Evolutionary conservation across 805 yeast species (phyloP).

Genomic region (Kodamaea hsintzibuensis): DNA sequence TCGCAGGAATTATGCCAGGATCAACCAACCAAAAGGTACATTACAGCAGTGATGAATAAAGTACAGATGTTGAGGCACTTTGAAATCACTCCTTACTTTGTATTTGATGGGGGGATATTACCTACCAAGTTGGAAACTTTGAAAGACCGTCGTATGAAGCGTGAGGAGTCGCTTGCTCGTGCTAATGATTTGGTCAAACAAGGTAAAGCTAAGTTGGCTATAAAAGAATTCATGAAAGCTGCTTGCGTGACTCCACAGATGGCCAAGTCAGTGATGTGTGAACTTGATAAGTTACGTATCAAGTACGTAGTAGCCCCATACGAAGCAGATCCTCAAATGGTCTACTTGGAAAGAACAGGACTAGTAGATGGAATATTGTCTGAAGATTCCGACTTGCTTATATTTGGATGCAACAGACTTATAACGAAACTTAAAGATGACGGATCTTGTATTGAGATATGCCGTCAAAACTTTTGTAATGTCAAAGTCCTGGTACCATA

Average conservation of each 20-base stretch:
- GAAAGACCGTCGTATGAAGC: slow-evolving; percentile 53
- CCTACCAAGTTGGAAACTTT: slow-evolving; percentile 81
- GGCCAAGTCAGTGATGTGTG: slow-evolving; percentile 84
- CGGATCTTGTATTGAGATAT: slow-evolving; percentile 70
- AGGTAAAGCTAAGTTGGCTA: slow-evolving; percentile 63
- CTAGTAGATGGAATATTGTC: slow-evolving; percentile 82
- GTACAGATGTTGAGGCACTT: slow-evolving; percentile 64
- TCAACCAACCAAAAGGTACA: slow-evolving; percentile 67
- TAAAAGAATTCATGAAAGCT: slow-evolving; percentile 70
- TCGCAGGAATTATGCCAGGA: slow-evolving; percentile 78
- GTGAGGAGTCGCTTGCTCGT: slow-evolving; percentile 57
- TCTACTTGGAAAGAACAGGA: slow-evolving; percentile 74
- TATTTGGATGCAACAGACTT: slow-evolving; percentile 79
- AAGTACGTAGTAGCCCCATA: slow-evolving; percentile 92
- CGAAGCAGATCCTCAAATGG: slow-evolving; percentile 98
- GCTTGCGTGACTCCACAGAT: slow-evolving; percentile 87
- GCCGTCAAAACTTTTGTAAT: slow-evolving; percentile 51
- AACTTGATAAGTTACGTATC: slow-evolving; percentile 56
- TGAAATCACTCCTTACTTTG: slow-evolving; percentile 80
- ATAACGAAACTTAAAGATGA: slow-evolving; percentile 83
- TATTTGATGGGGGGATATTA: slow-evolving; percentile 88
- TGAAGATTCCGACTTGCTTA: slow-evolving; percentile 90
- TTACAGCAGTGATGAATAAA: slow-evolving; percentile 67
- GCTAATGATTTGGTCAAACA: slow-evolving; percentile 53
- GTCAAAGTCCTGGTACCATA: slow-evolving; percentile 47